Base-by-base conservation (phyloP, 352 stramenopile species). In the Phytophthora pini region DNA sequence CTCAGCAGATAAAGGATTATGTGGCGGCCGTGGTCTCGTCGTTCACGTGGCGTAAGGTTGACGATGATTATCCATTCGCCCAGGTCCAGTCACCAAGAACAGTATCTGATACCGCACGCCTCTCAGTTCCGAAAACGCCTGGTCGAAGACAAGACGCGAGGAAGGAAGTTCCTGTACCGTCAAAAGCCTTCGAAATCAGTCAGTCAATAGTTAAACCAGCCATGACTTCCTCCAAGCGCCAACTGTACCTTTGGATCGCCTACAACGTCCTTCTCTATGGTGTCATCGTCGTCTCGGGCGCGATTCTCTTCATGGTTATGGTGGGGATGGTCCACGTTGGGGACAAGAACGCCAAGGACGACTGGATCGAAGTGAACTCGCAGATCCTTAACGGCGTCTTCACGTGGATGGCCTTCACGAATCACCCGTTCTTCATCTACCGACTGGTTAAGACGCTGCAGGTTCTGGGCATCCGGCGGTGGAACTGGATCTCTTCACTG, bases 371-470 rank as follows among this genome's bases (percentile, higher is more conserved):
- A 43, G 72, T 80, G 31, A 76, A 75, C 61, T 80, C 72, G 55
- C 72, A 80, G 54, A 80, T 80, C 52, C 72, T 80, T 50, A 80
- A 80, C 47, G 72, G 54, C 5, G 67, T 76, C 31, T 80, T 80
- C 48, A 77, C 72, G 46, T 74, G 71, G 63, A 73, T 75, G 58
- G 72, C 72, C 11, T 26, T 80, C 12, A 75, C 64, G 36, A 80
- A 70, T 40, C 72, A 80, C 55, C 72, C 72, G 3, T 75, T 80
- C 48, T 75, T 76, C 64, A 17, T 77, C 52, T 76, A 68, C 26
- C 54, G 64, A 6, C 65, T 80, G 2, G 17, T 52, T 36, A 67
- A 60, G 34, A 57, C 40, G n/a, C 41, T 71, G 40, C 61, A 55
- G 20, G 55, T 74, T 22, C 26, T 71, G 15, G 61, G 67, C 11